Percentiles rank a stretch among this genome's conserved stretches.
Evolutionary conservation across 75 land plant genomes (phyloP).

Genomic region (Cunninghamia lanceolata): DNA sequence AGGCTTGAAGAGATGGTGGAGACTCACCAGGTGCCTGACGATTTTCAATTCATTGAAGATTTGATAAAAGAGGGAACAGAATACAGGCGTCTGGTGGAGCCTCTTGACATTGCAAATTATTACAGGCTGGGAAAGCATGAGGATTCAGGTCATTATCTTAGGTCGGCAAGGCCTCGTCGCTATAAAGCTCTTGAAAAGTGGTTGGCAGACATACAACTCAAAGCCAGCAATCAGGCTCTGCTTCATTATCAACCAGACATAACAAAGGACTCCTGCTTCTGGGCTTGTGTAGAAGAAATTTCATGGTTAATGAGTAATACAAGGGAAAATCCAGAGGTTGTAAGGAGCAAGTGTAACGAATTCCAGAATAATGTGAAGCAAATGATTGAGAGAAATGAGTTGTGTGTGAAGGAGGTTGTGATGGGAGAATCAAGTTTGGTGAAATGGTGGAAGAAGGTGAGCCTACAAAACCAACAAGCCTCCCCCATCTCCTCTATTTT

Average conservation of each 20-base stretch:
- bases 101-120: slow-evolving; percentile 70
- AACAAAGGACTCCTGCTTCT: not conserved
- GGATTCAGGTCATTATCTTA: slow-evolving; percentile 51
- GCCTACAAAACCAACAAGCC: not conserved
- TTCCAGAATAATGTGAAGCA: not conserved
- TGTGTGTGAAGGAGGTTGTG: not conserved
- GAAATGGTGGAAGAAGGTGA: not conserved
- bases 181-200: too few species aligned
- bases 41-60: slow-evolving; percentile 32
- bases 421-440: not conserved
- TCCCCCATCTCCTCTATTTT: not conserved
- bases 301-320: not conserved
- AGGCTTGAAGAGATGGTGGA: slow-evolving; percentile 33
- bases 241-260: not conserved
- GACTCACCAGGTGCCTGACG: slow-evolving; percentile 43
- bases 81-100: slow-evolving; percentile 53
- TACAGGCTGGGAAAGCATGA: slow-evolving; percentile 52
- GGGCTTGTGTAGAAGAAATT: not conserved
- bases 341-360: not conserved
- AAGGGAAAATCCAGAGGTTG: not conserved
- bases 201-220: too few species aligned
- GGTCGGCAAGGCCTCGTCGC: slow-evolving; percentile 39
- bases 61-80: slow-evolving; percentile 46
- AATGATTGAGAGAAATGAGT: not conserved
- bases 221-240: too few species aligned